phyloP scores from a whole-genome alignment of 805 yeast species.

The Lipomyces oligophaga region DNA sequence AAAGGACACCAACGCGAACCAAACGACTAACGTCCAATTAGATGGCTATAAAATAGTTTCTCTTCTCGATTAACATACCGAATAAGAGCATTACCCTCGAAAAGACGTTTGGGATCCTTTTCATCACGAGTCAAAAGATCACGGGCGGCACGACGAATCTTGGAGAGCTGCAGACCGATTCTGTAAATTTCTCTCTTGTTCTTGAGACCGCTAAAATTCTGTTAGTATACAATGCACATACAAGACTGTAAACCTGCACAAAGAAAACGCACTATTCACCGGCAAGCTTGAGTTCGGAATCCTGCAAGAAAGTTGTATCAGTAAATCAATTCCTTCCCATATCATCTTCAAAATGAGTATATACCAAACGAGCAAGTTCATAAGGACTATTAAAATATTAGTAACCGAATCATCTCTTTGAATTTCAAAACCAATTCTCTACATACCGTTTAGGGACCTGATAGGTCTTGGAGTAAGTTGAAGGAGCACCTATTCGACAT shows the following conservation, averaged over 20 bases:
- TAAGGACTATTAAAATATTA: constrained; percentile 53
- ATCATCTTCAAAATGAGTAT: neutral
- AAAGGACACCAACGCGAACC: constrained; percentile 97
- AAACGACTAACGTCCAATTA: constrained; percentile 58
- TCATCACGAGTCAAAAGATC: constrained; percentile 99
- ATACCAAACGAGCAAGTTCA: constrained; percentile 92
- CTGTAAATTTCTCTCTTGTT: constrained; percentile 99
- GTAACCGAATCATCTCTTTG: neutral
- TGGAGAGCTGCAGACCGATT: constrained; percentile 98
- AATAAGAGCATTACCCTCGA: constrained; percentile 99
- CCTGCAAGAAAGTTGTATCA: too few species aligned
- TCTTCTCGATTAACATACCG: constrained; percentile 42
- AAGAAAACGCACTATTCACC: constrained; percentile 71
- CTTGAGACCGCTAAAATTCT: constrained; percentile 72
- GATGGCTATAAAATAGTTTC: too few species aligned
- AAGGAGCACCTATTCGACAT: constrained; percentile 64
- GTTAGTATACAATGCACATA: constrained; percentile 8
- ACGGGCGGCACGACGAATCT: constrained; percentile 99
- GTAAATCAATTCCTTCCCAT: too few species aligned
- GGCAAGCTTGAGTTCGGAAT: constrained; percentile 97
- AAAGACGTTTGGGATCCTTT: constrained; percentile 99
- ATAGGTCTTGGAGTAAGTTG: constrained; percentile 99
- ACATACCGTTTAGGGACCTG: constrained; percentile 86
- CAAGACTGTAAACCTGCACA: too few species aligned
- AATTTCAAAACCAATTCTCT: neutral